These are phyloP conservation scores for Eragrostis nindensis DNA, from an alignment of 176 grass and related monocot species.

Conservation along the genomic window DNA sequence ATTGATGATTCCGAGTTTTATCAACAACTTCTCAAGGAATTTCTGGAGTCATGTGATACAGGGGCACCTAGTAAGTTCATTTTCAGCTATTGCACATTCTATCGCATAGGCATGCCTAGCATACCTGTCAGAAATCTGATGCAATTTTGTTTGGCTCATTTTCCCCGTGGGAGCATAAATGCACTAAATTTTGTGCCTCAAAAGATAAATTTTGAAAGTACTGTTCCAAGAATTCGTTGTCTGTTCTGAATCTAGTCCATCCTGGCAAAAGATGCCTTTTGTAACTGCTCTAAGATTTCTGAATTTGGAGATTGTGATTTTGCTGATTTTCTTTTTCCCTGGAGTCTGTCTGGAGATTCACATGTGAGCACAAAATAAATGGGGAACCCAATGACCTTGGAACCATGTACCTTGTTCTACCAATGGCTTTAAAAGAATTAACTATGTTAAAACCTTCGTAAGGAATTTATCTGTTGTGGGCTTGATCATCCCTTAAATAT, in stretches of 20 bases:
- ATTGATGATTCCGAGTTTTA: slow-evolving; percentile 92
- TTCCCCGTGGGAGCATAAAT: neutral
- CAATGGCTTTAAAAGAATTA: neutral
- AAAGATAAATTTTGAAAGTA: neutral
- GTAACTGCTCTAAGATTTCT: neutral
- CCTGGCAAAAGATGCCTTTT: neutral
- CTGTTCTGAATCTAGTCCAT: neutral
- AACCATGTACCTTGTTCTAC: neutral
- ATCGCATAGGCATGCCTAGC: neutral
- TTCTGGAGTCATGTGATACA: slow-evolving; percentile 80
- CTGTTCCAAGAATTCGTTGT: neutral
- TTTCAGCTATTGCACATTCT: neutral
- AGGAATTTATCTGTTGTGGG: neutral
- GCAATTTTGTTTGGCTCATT: neutral
- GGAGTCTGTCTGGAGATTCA: neutral
- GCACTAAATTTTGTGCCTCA: too few relatives aligned
- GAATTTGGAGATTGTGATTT: neutral
- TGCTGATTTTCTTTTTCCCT: neutral
- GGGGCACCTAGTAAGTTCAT: slow-evolving; percentile 64
- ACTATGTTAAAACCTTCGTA: neutral
- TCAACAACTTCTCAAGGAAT: slow-evolving; percentile 95
- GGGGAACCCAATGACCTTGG: neutral
- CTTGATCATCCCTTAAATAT: slow-evolving; percentile 5
- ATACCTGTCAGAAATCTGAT: neutral
- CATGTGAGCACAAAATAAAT: too few relatives aligned